Base-by-base conservation (phyloP, 1,139 yeast species). In the Hyphopichia khmerensis region DNA sequence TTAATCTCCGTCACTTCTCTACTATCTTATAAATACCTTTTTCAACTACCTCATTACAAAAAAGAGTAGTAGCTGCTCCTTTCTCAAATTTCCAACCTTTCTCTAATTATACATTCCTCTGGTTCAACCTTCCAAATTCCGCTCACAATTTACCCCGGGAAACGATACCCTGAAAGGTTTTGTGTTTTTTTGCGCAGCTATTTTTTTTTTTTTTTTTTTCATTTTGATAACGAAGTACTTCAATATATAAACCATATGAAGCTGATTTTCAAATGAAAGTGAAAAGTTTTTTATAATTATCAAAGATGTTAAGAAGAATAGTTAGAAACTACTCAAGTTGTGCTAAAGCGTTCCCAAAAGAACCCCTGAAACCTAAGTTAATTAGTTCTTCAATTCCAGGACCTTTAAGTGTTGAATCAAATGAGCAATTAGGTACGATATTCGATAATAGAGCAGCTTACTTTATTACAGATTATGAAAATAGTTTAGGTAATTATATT, bases 401-500 rank as follows among this genome's bases (percentile, higher is more conserved):
- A 30, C 88, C 89, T 30, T 67, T 63, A 42, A 73, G 85, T 21
- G 55, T 55, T 40, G 64, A 67, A 41, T 65, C 75, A 43, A 71
- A 81, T 49, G 65, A 67, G 23, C 71, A 77, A 32, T 64, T 84
- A 37, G 79, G 80, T 15, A 52, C 67, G 34, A 82, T 81, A 19
- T 84, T 80, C 49, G 90, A 84, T 55, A 74, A 82, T 48, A 72
- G 87, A 58, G 82, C 87, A 23, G 78, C 84, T n/a, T 82, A 82
- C 57, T 83, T 84, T 55, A 75, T 83, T 39, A 77, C 82, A 31
- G 89, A 84, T 60, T 84, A 82, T 60, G 70, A 71, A 49, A 77
- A 82, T 41, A 82, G 87, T 2, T 47, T 64, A n/a, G 91, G 90
- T 49, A 84, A 84, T 64, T 84, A 82, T 60, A 78, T 84, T 43